A percentile compares a stretch with the other conserved stretches of the same genome.
phyloP scores from a whole-genome alignment of 257 asterid genomes.

The Ocimum tenuiflorum region DNA sequence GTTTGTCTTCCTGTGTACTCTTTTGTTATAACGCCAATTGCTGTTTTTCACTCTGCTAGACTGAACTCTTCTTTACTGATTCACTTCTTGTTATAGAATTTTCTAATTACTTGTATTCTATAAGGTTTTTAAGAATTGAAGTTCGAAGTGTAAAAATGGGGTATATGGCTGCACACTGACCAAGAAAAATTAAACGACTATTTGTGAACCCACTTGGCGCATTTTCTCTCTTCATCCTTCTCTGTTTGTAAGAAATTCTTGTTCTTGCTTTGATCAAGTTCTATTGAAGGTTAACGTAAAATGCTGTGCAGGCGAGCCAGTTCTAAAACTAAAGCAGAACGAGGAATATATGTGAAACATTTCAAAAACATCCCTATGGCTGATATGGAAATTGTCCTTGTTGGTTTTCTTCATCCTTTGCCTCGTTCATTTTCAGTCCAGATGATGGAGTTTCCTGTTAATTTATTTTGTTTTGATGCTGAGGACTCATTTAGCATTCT shows the following conservation, averaged over 20 bases:
- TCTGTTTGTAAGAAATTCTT: not conserved
- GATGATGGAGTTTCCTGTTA: constrained; percentile 1
- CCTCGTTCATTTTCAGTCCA: constrained; percentile 11
- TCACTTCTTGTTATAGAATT: not conserved
- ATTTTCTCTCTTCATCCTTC: not conserved
- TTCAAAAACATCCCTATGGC: constrained; percentile 97
- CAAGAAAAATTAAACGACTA: constrained; percentile 10
- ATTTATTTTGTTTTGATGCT: constrained; percentile 5
- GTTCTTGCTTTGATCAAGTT: not conserved
- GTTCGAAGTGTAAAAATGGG: too few species aligned
- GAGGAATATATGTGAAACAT: constrained; percentile 93
- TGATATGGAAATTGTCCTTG: constrained; percentile 97
- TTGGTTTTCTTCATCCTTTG: constrained; percentile 33
- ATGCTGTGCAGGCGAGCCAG: constrained; percentile 63
- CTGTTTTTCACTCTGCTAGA: constrained; percentile 2
- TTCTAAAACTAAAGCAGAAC: constrained; percentile 49
- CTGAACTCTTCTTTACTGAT: not conserved
- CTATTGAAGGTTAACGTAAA: constrained; percentile 6
- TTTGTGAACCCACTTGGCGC: constrained; percentile 1
- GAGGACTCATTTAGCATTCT: not conserved
- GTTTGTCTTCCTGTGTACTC: not conserved
- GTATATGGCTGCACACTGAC: not conserved
- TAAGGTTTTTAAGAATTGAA: constrained; percentile 7
- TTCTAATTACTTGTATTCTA: not conserved
- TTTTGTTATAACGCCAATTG: not conserved